Evolutionary conservation across 2,329 filamentous ascomycete genomes (phyloP).

Genomic region (Monosporascus sp.): DNA sequence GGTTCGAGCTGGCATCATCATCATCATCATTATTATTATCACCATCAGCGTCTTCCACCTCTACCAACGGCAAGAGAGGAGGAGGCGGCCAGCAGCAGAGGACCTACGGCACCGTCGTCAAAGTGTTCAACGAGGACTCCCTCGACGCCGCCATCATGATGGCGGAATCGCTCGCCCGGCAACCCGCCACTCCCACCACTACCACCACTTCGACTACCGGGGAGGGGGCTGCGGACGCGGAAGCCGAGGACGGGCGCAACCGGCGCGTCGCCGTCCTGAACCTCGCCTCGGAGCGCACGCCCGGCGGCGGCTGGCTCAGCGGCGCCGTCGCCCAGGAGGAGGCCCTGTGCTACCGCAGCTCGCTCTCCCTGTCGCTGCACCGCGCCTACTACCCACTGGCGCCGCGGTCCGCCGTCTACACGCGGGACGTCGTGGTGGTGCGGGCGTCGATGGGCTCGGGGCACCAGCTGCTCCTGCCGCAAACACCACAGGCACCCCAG

Average conservation of each 20-base stretch:
- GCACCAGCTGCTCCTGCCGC: constrained; percentile 20
- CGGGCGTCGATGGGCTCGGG: constrained; percentile 18
- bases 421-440: constrained; percentile 27
- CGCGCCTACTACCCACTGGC: constrained; percentile 18
- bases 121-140: constrained; percentile 52
- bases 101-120: constrained; percentile 29
- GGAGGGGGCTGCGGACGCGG: not conserved
- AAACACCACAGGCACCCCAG: not conserved
- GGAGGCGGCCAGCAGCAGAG: too few species aligned
- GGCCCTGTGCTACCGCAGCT: constrained; percentile 52
- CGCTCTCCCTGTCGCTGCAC: constrained; percentile 34
- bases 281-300: constrained; percentile 45
- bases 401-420: constrained; percentile 22
- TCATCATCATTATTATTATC: not conserved
- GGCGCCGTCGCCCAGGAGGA: constrained; percentile 56
- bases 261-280: constrained; percentile 48
- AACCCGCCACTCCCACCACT: constrained; percentile 2
- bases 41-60: constrained; percentile 6
- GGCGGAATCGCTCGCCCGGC: constrained; percentile 7
- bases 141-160: constrained; percentile 50
- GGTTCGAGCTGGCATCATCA: constrained; percentile 18
- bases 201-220: constrained; percentile 19
- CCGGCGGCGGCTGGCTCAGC: constrained; percentile 50
- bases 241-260: constrained; percentile 3
- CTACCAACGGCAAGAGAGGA: constrained; percentile 8